A percentile compares a stretch with the other conserved stretches of the same genome.
Conservation (phyloP, 2,329 filamentous ascomycete genomes). For the Fusarium sp. region DNA sequence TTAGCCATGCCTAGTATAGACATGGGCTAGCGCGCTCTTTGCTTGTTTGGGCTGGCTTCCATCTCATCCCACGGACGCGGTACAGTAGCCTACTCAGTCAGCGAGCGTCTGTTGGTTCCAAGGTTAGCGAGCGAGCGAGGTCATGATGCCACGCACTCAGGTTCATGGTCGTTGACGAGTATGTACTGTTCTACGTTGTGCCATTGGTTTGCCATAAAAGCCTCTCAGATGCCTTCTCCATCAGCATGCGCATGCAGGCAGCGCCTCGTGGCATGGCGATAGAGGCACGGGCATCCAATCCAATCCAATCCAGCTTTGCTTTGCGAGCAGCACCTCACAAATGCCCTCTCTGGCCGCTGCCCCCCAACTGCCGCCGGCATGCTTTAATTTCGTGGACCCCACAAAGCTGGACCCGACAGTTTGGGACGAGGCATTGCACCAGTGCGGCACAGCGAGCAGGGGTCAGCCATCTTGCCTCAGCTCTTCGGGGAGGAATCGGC, state of each 20-base stretch:
- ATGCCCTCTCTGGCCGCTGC: background rate
- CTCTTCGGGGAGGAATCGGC: conserved; percentile 25
- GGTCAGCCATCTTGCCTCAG: conserved; percentile 39
- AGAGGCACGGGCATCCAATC: background rate
- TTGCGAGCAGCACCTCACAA: background rate
- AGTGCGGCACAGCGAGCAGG: conserved; percentile 38
- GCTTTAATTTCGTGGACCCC: conserved; percentile 39
- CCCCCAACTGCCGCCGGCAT: conserved; percentile 36
- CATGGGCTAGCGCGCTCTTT: conserved; percentile 1
- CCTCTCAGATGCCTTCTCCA: background rate
- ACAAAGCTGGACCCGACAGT: conserved; percentile 41
- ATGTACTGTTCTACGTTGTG: background rate
- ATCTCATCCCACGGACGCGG: background rate
- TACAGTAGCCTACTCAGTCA: background rate
- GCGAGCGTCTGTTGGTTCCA: background rate
- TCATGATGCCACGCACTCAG: background rate
- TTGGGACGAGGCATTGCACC: conserved; percentile 38
- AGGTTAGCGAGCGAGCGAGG: background rate
- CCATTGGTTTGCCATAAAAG: background rate
- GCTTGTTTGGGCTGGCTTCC: background rate
- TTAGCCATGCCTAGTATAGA: conserved; percentile 20
- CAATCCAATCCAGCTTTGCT: background rate
- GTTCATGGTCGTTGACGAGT: background rate
- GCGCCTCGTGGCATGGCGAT: background rate
- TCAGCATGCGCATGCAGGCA: background rate